Percentiles rank a stretch among this genome's conserved stretches.
Evolutionary conservation across 495 filamentous ascomycete species (phyloP).

Genomic region (Penicillium arizonense): DNA sequence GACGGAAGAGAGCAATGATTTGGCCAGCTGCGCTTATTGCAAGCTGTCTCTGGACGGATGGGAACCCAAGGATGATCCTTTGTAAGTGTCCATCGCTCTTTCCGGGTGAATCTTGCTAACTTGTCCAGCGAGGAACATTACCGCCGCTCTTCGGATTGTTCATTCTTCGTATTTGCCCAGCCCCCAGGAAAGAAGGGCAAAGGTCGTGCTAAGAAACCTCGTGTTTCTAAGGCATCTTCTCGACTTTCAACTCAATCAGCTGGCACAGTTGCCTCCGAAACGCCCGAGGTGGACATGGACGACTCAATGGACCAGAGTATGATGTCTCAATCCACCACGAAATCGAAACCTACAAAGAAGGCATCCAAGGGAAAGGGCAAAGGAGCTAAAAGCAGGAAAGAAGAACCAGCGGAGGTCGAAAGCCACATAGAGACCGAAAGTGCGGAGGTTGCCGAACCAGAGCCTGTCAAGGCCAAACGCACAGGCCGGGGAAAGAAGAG

Average conservation of each 20-base stretch:
- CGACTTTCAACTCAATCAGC: constrained; percentile 70
- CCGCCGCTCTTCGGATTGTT: constrained; percentile 72
- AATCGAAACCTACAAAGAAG: constrained; percentile 53
- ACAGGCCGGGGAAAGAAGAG: constrained; percentile 61
- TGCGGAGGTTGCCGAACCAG: constrained; percentile 25
- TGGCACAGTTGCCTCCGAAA: constrained; percentile 51
- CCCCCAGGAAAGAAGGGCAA: constrained; percentile 45
- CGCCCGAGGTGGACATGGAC: constrained; percentile 53
- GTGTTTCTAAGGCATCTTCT: constrained; percentile 63
- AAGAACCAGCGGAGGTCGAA: constrained; percentile 53
- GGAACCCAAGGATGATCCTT: constrained; percentile 87
- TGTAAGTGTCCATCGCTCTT: constrained; percentile 50
- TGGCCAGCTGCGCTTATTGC: constrained; percentile 87
- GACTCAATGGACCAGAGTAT: constrained; percentile 65
- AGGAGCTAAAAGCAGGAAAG: constrained; percentile 52
- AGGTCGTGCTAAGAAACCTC: constrained; percentile 50
- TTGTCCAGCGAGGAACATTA: constrained; percentile 75
- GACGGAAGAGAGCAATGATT: constrained; percentile 72
- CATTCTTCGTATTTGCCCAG: constrained; percentile 67
- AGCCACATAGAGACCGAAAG: constrained; percentile 32
- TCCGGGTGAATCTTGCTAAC: constrained; percentile 26
- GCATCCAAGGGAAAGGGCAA: constrained; percentile 39
- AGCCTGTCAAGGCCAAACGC: constrained; percentile 42
- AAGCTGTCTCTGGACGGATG: constrained; percentile 81
- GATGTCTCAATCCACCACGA: constrained; percentile 52